A percentile compares a stretch with the other conserved stretches of the same genome.
These are phyloP conservation scores for Penicillium samsonianum DNA, from an alignment of 495 filamentous ascomycete genomes.

Conservation along the genomic window DNA sequence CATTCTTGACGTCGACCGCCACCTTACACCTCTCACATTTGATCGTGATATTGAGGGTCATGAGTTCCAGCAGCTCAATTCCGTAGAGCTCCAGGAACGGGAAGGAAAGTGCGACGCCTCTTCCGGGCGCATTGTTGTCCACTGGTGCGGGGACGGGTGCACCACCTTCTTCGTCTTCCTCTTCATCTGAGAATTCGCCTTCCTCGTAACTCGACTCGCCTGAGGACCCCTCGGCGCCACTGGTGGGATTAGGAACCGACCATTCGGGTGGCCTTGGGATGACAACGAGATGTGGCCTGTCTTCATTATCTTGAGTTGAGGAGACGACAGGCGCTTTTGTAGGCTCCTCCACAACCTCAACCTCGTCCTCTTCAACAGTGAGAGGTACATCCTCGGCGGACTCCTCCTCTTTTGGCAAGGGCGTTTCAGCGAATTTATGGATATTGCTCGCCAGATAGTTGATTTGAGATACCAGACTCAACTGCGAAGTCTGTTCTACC, in stretches of 20 bases:
- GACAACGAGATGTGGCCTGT: slow-evolving; percentile 66
- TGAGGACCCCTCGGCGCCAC: slow-evolving; percentile 34
- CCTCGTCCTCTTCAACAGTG: background rate
- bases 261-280: slow-evolving; percentile 87
- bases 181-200: slow-evolving; percentile 38
- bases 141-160: slow-evolving; percentile 37
- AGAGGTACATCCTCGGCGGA: background rate
- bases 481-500: slow-evolving; percentile 54
- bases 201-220: slow-evolving; percentile 41
- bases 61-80: slow-evolving; percentile 77
- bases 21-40: slow-evolving; percentile 89
- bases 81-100: slow-evolving; percentile 78
- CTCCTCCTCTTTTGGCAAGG: slow-evolving; percentile 30
- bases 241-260: slow-evolving; percentile 48
- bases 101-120: slow-evolving; percentile 78
- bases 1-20: slow-evolving; percentile 65
- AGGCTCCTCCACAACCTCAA: slow-evolving; percentile 6
- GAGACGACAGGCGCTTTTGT: slow-evolving; percentile 16
- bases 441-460: slow-evolving; percentile 80
- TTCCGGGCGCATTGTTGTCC: slow-evolving; percentile 44
- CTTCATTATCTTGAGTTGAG: slow-evolving; percentile 31
- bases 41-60: slow-evolving; percentile 66
- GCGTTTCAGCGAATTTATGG: slow-evolving; percentile 62
- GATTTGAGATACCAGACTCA: slow-evolving; percentile 70
- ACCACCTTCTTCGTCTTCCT: slow-evolving; percentile 52